These are phyloP conservation scores for Aspergillus pseudoglaucus DNA, from an alignment of 2,329 filamentous ascomycete genomes.

Conservation along the genomic window DNA sequence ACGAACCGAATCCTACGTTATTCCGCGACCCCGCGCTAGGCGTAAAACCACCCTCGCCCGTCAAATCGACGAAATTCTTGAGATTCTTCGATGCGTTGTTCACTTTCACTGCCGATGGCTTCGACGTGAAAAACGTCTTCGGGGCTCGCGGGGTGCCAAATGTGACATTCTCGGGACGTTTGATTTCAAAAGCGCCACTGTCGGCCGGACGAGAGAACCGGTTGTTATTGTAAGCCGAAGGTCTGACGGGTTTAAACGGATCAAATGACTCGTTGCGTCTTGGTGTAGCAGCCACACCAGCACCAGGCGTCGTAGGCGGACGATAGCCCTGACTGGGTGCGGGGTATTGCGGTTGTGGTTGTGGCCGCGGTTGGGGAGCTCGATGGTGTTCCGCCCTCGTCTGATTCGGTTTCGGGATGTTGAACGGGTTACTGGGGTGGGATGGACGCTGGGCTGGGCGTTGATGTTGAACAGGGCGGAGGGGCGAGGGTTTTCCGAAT, in stretches of 20 bases:
- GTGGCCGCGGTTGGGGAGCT: conserved; percentile 5
- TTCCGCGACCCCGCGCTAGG: conserved; percentile 42
- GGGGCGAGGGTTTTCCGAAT: conserved; percentile 54
- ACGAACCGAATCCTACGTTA: conserved; percentile 46
- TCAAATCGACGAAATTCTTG: conserved; percentile 46
- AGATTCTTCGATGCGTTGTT: conserved; percentile 39
- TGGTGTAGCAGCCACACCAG: conserved; percentile 12
- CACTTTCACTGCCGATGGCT: conserved; percentile 32
- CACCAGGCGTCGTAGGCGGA: conserved; percentile 12
- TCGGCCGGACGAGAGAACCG: conserved; percentile 16
- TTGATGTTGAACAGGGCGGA: conserved; percentile 41
- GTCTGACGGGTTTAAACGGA: conserved; percentile 34
- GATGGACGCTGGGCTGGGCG: conserved; percentile 14
- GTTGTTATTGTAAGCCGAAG: conserved; percentile 31
- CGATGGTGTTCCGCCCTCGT: conserved; percentile 47
- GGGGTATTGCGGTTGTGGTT: conserved; percentile 15
- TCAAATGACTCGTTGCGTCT: conserved; percentile 29
- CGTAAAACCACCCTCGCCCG: conserved; percentile 41
- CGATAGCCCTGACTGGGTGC: conserved; percentile 13
- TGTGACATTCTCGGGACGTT: conserved; percentile 43
- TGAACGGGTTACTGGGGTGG: conserved; percentile 43
- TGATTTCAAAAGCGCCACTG: conserved; percentile 38
- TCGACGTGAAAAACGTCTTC: conserved; percentile 49
- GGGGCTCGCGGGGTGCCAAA: conserved; percentile 46
- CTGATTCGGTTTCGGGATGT: conserved; percentile 45